A percentile compares a stretch with the other conserved stretches of the same genome.
These are phyloP conservation scores for Arabis hirsuta DNA, from an alignment of 345 rosid genomes.

Conservation along the genomic window DNA sequence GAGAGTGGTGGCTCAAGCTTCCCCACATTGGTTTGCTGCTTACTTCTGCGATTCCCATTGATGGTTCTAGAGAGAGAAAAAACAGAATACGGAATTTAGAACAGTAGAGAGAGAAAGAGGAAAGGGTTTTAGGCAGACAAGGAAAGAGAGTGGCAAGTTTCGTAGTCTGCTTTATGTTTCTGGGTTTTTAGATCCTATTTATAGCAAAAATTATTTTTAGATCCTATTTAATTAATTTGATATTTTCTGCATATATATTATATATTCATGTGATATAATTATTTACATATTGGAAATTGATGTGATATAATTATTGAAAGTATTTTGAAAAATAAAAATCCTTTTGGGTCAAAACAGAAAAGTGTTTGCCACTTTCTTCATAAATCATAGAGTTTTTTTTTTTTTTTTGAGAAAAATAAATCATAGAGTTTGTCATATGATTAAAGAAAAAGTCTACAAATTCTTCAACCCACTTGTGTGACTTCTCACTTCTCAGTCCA, in stretches of 20 bases:
- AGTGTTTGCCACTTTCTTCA: slow-evolving; percentile 26
- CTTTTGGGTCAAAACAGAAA: slow-evolving; percentile 30
- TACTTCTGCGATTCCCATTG: slow-evolving; percentile 35
- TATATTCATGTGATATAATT: neutral
- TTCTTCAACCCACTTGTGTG: slow-evolving; percentile 30
- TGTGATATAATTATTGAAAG: slow-evolving; percentile 2
- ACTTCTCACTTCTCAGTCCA: slow-evolving; percentile 9
- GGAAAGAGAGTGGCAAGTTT: slow-evolving; percentile 1
- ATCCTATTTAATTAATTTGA: neutral
- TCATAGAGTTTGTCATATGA: slow-evolving; percentile 19
- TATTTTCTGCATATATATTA: neutral
- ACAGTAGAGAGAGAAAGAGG: neutral
- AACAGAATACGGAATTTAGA: neutral
- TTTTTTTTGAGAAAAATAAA: too few species aligned
- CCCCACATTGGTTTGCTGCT: slow-evolving; percentile 38
- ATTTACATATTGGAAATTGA: slow-evolving; percentile 20
- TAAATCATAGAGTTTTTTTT: slow-evolving; percentile 17
- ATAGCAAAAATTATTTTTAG: neutral
- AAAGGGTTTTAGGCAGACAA: neutral
- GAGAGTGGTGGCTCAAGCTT: slow-evolving; percentile 32
- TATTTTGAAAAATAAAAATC: slow-evolving; percentile 7
- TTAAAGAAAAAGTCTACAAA: slow-evolving; percentile 8
- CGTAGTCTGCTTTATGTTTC: neutral
- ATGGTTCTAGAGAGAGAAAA: neutral
- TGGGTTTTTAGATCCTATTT: slow-evolving; percentile 22